Evolutionary conservation across 1,139 yeast genomes (phyloP), one percentile per base, ranked within the genome.

Genomic region (Pichia sp.): DNA sequence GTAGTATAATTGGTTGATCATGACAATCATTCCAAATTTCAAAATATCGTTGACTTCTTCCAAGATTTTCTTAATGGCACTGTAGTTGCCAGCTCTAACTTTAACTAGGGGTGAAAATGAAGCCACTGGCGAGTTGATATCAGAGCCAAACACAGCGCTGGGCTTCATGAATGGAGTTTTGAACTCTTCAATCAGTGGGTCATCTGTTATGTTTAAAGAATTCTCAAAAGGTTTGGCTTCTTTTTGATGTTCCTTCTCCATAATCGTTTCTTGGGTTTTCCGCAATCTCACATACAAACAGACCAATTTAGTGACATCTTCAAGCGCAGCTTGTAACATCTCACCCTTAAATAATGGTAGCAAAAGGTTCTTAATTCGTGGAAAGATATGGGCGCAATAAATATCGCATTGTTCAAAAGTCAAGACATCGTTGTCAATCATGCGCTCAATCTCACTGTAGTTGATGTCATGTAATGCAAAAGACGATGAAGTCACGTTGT

Each of bases 241-340:
- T 31, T 31, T 31, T 11, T 31, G 10, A 31, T 8, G 6, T 23
- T 7, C 33, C 29, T 7, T 29, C 2, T 16, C 7, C 10, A 38
- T 38, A 7, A 41, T 4, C 27, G 6, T 23, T 9, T 28, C 53
- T 42, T 42, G 54, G 5, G 32, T 33, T 35, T 48, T 48, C 42
- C 53, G 38, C 63, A 66, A 44, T 66, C 43, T 66, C 29, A 76
- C 51, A 57, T 74, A 77, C 47, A 73, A 60, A 28, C 67, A 61
- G 1, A 77, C 71, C 41, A 77, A 61, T 40, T 68, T 70, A 54
- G 76, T 77, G 38, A 75, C 61, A 55, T 78, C 82, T 49, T 79
- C 85, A 5, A 79, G 70, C 0, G 83, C 79, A 0, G 72, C 69
- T 27, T 71, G 62, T 34, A 76, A 55, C 5, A 66, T 64, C 29